These are phyloP conservation scores for Endothia cerciana DNA, from an alignment of 2,329 filamentous ascomycete species.

Conservation along the genomic window DNA sequence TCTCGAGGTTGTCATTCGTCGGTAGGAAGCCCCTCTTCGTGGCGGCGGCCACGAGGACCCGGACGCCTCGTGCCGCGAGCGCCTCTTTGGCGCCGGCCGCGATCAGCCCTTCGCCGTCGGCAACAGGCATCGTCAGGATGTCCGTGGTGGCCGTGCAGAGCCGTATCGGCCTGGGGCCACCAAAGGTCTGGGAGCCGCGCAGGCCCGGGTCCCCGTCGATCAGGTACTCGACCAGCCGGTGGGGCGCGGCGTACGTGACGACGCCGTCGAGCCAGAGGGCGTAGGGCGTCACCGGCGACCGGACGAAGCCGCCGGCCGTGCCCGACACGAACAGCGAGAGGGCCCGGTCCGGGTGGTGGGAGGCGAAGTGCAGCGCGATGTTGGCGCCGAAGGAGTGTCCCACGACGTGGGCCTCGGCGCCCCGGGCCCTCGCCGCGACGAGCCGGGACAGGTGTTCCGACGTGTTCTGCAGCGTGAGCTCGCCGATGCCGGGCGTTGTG, in stretches of 20 bases:
- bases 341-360: background rate
- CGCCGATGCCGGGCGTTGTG: background rate
- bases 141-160: too few species aligned
- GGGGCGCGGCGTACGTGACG: background rate
- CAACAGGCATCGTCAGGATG: too few species aligned
- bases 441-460: background rate
- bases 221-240: background rate
- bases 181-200: background rate
- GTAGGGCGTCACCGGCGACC: too few species aligned
- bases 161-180: background rate
- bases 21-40: conserved; percentile 7
- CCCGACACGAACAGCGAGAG: conserved; percentile 5
- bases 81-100: background rate
- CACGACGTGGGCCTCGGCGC: background rate
- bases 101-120: background rate
- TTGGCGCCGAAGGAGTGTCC: conserved; percentile 14
- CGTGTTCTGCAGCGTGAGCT: background rate
- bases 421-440: background rate
- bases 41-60: background rate
- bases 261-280: too few species aligned
- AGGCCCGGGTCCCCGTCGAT: conserved; percentile 5
- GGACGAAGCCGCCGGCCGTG: background rate
- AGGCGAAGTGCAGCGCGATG: conserved; percentile 11
- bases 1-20: conserved; percentile 11
- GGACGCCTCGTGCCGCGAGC: background rate